Evolutionary conservation across 306 rosid genomes (phyloP), one percentile per base, ranked within the genome.

Genomic region (Gastrolobium villosum): DNA sequence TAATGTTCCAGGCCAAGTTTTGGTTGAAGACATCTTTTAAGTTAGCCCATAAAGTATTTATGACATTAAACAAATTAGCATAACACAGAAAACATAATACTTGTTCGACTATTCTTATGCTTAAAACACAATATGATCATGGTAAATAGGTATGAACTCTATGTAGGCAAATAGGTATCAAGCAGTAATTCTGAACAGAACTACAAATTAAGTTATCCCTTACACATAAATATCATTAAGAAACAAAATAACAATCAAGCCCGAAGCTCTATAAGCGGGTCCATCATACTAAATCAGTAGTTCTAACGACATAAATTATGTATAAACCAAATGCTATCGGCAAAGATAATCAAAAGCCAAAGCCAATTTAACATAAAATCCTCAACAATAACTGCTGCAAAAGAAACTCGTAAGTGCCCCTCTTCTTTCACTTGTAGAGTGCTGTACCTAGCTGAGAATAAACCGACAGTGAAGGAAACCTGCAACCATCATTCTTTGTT

Each of bases 391-490:
- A 85, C 49, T 36, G 57, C 52, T 71, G 31, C 66, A 36, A 74
- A 80, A 65, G 10, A 68, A 75, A 60, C 39, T 15, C 65, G 4
- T 55, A 56, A 54, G 1, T 3, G 4, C 72, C 35, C 65, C 73
- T 32, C 69, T 49, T 61, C 15, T 78, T 71, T 74, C 69, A 32
- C 65, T n/a, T 34, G 76, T 57, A 59, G 0, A 20, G 28, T 3
- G 44, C 45, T 37, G 53, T 20, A 36, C 77, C 89, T 80, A 92
- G 84, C 77, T 87, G 10, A 89, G 91, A 79, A 85, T 65, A 78
- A 94, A 94, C 50, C 85, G 90, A 72, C 98, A 94, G 34, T 88
- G 85, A 81, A 88, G 88, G 76, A 82, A 94, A 89, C 98, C 97
- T 94, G 92, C 90, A 87, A 81, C 40, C n/a, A 76, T 10, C 44